phyloP scores from a whole-genome alignment of 345 rosid genomes.

The Abelmoschus esculentus region DNA sequence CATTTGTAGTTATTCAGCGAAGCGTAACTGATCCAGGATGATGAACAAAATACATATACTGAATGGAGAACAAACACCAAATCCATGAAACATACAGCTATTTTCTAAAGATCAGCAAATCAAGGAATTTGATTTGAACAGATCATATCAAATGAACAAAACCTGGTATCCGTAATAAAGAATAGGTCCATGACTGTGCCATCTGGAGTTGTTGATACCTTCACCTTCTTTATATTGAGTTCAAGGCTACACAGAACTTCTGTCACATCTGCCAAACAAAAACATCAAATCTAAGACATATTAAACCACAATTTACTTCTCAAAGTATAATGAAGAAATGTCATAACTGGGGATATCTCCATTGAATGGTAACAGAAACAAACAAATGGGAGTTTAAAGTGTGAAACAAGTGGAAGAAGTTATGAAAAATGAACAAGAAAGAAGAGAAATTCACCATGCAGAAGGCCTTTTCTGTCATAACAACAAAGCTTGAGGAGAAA shows the following conservation, averaged over 20 bases:
- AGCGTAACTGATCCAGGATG: background rate
- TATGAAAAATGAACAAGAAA: background rate
- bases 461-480: slow-evolving; percentile 72
- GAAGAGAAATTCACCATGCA: slow-evolving; percentile 45
- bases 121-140: background rate
- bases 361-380: too few relatives aligned
- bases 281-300: slow-evolving; percentile 2
- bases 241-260: slow-evolving; percentile 72
- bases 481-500: slow-evolving; percentile 72
- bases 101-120: background rate
- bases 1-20: slow-evolving; percentile 5
- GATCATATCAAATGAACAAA: slow-evolving; percentile 10
- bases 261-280: slow-evolving; percentile 57
- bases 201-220: slow-evolving; percentile 94
- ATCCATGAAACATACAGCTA: background rate
- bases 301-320: slow-evolving; percentile 1
- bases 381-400: background rate
- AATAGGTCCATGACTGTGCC: slow-evolving; percentile 90
- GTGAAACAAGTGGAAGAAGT: background rate
- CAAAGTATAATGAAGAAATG: slow-evolving; percentile 9
- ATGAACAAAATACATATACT: background rate
- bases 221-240: slow-evolving; percentile 82
- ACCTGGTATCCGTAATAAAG: slow-evolving; percentile 93
- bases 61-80: background rate
- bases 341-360: too few relatives aligned